phyloP scores from a whole-genome alignment of 192 early-diverging fungal species.

The Lobosporangium transversale region DNA sequence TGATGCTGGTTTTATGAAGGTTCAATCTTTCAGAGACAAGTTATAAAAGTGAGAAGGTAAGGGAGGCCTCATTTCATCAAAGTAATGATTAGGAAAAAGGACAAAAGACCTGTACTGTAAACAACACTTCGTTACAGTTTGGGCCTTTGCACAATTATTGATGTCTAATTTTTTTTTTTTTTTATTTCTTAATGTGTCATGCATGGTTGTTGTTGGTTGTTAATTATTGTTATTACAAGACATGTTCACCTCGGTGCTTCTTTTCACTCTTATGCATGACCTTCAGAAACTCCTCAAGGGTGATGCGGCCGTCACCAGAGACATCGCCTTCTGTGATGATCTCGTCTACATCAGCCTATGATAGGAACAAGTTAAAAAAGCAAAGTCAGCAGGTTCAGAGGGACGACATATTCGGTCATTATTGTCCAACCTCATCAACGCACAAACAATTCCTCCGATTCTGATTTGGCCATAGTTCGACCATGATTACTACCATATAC shows the following conservation, averaged over 20 bases:
- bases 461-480: neutral
- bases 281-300: constrained; percentile 89
- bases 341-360: constrained; percentile 59
- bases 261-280: constrained; percentile 64
- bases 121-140: no score
- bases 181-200: neutral
- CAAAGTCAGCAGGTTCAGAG: no score
- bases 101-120: no score
- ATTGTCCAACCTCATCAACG: constrained; percentile 10
- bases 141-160: neutral
- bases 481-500: no score
- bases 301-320: constrained; percentile 89
- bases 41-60: no score
- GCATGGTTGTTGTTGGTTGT: neutral
- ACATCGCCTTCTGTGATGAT: constrained; percentile 77
- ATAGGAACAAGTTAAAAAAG: neutral
- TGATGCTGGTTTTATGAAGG: no score
- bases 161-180: neutral
- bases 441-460: neutral
- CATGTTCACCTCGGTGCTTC: constrained; percentile 33
- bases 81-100: no score
- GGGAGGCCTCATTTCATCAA: no score
- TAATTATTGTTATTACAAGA: constrained; percentile 10
- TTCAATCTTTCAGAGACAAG: no score
- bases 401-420: constrained; percentile 22